A percentile compares a stretch with the other conserved stretches of the same genome.
Evolutionary conservation across 139 green algal species (phyloP).

Genomic region (Trebouxia sp.): DNA sequence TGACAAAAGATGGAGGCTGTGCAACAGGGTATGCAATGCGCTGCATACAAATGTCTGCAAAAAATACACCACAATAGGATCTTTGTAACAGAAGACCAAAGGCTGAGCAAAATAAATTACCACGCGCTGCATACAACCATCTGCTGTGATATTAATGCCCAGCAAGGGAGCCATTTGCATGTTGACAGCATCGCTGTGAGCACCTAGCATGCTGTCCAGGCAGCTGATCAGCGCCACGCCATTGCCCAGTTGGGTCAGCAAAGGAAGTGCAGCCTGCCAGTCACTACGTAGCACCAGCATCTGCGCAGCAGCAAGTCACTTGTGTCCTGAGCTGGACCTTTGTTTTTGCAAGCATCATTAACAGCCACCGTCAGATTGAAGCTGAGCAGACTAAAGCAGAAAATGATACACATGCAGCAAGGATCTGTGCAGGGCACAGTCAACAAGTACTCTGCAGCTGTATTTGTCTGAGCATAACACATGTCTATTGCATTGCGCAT

Average conservation of each 20-base stretch:
- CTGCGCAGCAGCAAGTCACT: not conserved
- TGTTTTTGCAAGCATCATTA: not conserved
- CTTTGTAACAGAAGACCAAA: not conserved
- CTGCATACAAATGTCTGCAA: not conserved
- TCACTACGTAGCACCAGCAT: conserved; percentile 12
- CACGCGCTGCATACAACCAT: not conserved
- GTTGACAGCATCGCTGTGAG: not conserved
- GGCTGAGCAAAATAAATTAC: not conserved
- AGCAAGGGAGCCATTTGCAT: conserved; percentile 24
- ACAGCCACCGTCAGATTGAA: not conserved
- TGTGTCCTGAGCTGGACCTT: not conserved
- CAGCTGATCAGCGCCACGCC: not conserved
- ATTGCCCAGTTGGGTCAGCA: conserved; percentile 20
- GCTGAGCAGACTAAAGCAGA: not conserved
- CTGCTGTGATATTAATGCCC: not conserved
- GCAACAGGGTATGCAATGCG: not conserved
- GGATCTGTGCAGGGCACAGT: not conserved
- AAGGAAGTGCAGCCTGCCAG: conserved; percentile 12
- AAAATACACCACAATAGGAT: not conserved
- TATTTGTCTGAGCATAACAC: too few relatives aligned
- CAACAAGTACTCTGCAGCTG: too few relatives aligned
- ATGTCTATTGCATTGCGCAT: too few relatives aligned
- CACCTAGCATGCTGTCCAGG: conserved; percentile 3
- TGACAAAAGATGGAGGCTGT: too few relatives aligned
- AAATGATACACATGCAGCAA: not conserved